A percentile compares a stretch with the other conserved stretches of the same genome.
Evolutionary conservation across 2,329 filamentous ascomycete genomes (phyloP).

Genomic region (Xylariaceae sp.): DNA sequence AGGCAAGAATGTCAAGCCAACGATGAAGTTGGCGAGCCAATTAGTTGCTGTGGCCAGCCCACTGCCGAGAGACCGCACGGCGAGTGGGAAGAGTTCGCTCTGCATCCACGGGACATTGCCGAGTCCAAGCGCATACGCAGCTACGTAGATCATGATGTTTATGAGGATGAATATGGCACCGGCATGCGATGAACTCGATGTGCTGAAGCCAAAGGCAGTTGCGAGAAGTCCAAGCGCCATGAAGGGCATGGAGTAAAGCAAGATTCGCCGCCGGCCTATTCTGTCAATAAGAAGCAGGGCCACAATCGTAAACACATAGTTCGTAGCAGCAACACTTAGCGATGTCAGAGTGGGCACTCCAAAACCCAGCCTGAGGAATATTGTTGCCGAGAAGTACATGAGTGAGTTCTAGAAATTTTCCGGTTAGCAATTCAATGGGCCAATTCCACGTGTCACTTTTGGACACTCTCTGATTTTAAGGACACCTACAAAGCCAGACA

Average conservation of each 20-base stretch:
- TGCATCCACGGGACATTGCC: slow-evolving; percentile 97
- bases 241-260: slow-evolving; percentile 77
- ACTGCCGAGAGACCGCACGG: slow-evolving; percentile 66
- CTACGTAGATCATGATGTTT: slow-evolving; percentile 78
- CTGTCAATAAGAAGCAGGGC: slow-evolving; percentile 74
- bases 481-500: slow-evolving; percentile 69
- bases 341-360: slow-evolving; percentile 73
- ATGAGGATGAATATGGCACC: slow-evolving; percentile 57
- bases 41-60: slow-evolving; percentile 73
- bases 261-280: slow-evolving; percentile 70
- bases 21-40: slow-evolving; percentile 80
- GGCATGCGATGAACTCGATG: slow-evolving; percentile 45
- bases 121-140: slow-evolving; percentile 77
- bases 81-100: slow-evolving; percentile 79
- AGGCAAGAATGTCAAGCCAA: slow-evolving; percentile 82
- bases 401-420: slow-evolving; percentile 60
- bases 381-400: slow-evolving; percentile 87
- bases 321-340: slow-evolving; percentile 74
- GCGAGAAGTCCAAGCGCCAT: slow-evolving; percentile 71
- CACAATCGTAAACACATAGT: slow-evolving; percentile 72
- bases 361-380: slow-evolving; percentile 74
- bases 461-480: background rate
- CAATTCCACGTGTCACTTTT: background rate
- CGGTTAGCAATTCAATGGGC: slow-evolving; percentile 10
- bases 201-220: slow-evolving; percentile 67